Evolutionary conservation across 805 yeast species (phyloP), one percentile per base, ranked within the genome.

Genomic region (Kodamaea lidongshanica): DNA sequence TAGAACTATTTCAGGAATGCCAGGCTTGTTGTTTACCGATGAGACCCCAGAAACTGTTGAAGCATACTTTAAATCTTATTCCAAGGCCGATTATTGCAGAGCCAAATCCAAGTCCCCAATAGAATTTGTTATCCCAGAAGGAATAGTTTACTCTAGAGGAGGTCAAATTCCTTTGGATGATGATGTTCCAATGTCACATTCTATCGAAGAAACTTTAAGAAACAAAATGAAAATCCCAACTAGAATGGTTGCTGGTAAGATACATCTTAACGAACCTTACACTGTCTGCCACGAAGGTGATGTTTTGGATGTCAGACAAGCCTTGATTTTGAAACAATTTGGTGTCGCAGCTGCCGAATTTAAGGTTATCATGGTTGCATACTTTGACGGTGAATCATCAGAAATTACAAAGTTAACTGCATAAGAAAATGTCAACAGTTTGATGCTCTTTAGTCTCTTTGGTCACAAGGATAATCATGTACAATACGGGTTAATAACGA

Each of bases 141-240:
- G 99, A 27, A 71, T 86, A 31, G 79, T 92, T 6, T 88, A 86
- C 57, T 84, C 97, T 12, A 79, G 96, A 54, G 99, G 96, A 48
- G 98, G 98, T 13, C 94, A 85, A 60, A 65, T 88, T 30, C 70
- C 95, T 17, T 61, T 55, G 14, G 96, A 87, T 52, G 97, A 92
- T 42, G 99, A 92, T 57, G 87, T 92, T 12, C 95, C 96, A 45
- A 79, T 92, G 83, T 80, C 94, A 8, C 98, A 92, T 55, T 86
- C 97, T 5, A 71, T 94, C 62, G 98, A 92, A 60, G 85, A 87
- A 48, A 85, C 95, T 23, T 59, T 92, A 50, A 81, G 98, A 68
- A 83, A 77, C 58, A 82, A 82, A 53, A 77, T 77, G 44, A 88
- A 89, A 53, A 74, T 92, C 45, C 97, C 98, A 45, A 88, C 97